phyloP scores from a whole-genome alignment of 73 alveolate genomes.

The Uronychia setigera region DNA sequence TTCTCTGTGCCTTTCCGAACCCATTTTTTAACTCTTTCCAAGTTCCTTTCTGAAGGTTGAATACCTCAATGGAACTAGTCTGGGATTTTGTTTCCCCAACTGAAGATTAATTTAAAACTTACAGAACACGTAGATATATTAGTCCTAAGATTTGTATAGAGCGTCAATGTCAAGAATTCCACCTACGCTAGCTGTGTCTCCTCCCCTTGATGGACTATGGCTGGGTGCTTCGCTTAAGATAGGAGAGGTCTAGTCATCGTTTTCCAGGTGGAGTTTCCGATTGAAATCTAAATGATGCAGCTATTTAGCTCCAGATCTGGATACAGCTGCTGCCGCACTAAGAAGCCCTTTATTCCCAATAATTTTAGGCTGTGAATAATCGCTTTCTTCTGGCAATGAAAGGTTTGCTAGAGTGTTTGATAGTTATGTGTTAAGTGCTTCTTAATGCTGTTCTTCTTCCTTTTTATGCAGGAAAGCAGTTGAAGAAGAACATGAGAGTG shows the following conservation, averaged over 20 bases:
- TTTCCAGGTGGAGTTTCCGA: too few relatives aligned
- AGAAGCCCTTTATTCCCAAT: too few relatives aligned
- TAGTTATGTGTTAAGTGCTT: too few relatives aligned
- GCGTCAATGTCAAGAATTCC: neutral
- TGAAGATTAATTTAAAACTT: constrained; percentile 16
- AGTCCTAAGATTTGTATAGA: constrained; percentile 10
- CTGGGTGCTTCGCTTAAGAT: neutral
- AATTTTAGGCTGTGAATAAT: too few relatives aligned
- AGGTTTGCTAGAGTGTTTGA: too few relatives aligned
- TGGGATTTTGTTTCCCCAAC: neutral
- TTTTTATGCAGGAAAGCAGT: too few relatives aligned
- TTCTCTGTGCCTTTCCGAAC: constrained; percentile 36
- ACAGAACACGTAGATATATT: constrained; percentile 39
- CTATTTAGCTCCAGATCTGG: too few relatives aligned
- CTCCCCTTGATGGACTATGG: neutral
- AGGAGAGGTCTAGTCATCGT: neutral
- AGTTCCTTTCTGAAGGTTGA: constrained; percentile 32
- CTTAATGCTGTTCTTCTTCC: too few relatives aligned
- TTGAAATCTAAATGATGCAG: too few relatives aligned
- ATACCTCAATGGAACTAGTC: constrained; percentile 21
- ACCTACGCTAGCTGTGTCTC: neutral
- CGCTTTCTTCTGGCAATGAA: too few relatives aligned
- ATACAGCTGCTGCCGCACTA: too few relatives aligned
- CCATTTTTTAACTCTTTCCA: constrained; percentile 35
- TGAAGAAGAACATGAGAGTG: too few relatives aligned